phyloP scores from a whole-genome alignment of 345 rosid genomes.

The Lepidium didymum region DNA sequence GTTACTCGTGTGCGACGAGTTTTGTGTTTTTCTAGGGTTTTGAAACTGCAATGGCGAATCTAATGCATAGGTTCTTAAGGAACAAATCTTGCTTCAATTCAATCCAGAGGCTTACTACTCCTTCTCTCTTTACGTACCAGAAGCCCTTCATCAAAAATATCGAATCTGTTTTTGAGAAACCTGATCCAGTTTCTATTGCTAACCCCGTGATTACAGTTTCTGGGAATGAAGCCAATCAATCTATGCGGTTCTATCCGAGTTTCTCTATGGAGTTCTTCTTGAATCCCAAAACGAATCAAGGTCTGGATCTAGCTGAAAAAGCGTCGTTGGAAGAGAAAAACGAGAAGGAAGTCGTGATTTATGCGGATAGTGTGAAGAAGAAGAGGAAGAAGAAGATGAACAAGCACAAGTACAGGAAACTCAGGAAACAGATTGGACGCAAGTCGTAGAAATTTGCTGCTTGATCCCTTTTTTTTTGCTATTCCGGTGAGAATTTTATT shows the following conservation, averaged over 20 bases:
- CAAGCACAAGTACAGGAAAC: slow-evolving; percentile 85
- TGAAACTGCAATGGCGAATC: slow-evolving; percentile 29
- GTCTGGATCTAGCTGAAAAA: slow-evolving; percentile 14
- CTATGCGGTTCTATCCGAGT: slow-evolving; percentile 32
- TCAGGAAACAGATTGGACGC: slow-evolving; percentile 59
- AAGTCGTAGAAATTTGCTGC: slow-evolving; percentile 28
- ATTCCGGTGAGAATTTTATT: slow-evolving; percentile 12
- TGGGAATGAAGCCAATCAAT: not conserved
- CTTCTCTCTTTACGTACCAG: slow-evolving; percentile 14
- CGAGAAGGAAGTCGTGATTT: slow-evolving; percentile 13
- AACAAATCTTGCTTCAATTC: slow-evolving; percentile 23
- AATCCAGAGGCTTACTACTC: slow-evolving; percentile 7
- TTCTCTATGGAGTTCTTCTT: slow-evolving; percentile 32
- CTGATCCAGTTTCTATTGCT: slow-evolving; percentile 17
- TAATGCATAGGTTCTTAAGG: slow-evolving; percentile 25
- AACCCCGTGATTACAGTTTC: not conserved
- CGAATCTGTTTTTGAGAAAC: not conserved
- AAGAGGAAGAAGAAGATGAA: slow-evolving; percentile 99
- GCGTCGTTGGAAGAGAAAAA: slow-evolving; percentile 13
- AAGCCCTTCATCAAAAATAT: not conserved
- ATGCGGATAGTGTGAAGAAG: slow-evolving; percentile 93
- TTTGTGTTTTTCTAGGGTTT: not conserved
- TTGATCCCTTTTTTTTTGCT: not conserved
- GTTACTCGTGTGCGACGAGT: not conserved
- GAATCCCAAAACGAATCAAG: slow-evolving; percentile 7